Conservation (phyloP, 2,329 filamentous ascomycete genomes). For the Beauveria medogensis region DNA sequence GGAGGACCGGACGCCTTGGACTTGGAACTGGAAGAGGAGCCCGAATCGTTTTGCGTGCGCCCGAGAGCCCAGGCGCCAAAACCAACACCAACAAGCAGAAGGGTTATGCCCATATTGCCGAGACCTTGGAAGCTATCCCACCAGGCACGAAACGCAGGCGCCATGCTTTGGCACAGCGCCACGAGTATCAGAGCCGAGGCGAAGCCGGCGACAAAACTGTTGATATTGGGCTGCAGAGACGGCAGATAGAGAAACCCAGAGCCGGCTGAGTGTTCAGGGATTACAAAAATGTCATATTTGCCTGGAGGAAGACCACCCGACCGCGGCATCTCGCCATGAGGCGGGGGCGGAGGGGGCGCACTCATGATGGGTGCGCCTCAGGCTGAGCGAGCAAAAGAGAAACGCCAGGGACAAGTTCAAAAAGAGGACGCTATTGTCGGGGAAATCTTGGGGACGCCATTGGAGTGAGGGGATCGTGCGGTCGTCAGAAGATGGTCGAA, state of each 20-base stretch:
- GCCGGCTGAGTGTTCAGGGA: constrained; percentile 84
- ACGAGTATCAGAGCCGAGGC: constrained; percentile 67
- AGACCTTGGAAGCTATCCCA: constrained; percentile 61
- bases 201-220: constrained; percentile 86
- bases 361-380: constrained; percentile 30
- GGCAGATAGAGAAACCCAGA: constrained; percentile 91
- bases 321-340: constrained; percentile 72
- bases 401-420: background rate
- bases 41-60: constrained; percentile 26
- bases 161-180: constrained; percentile 62
- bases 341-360: constrained; percentile 71
- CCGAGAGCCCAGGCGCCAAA: constrained; percentile 64
- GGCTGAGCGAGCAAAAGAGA: background rate
- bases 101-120: constrained; percentile 63
- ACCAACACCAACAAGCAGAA: constrained; percentile 66
- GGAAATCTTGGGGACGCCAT: constrained; percentile 24
- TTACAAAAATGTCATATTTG: constrained; percentile 96
- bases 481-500: constrained; percentile 13
- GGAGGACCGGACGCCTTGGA: background rate
- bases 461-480: constrained; percentile 15
- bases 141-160: constrained; percentile 68
- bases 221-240: constrained; percentile 74
- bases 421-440: constrained; percentile 14
- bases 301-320: constrained; percentile 68
- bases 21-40: constrained; percentile 5